Evolutionary conservation across 2,329 filamentous ascomycete species (phyloP).

Genomic region (Microdochium nivale): DNA sequence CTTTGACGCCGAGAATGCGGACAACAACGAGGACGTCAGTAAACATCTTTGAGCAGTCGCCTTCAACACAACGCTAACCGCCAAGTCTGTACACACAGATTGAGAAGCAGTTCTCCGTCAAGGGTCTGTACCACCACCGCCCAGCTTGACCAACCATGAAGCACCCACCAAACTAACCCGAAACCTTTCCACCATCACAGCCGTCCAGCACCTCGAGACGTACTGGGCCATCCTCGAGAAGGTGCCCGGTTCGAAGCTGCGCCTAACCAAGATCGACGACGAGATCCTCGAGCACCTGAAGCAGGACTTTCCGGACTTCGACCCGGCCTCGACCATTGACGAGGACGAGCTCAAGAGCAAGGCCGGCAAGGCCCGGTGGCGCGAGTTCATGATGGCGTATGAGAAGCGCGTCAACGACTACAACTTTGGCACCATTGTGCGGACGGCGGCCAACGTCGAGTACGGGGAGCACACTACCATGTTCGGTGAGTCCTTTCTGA

Average conservation of each 20-base stretch:
- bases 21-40: conserved; percentile 21
- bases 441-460: conserved; percentile 68
- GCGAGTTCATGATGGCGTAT: conserved; percentile 87
- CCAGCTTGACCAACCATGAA: not conserved
- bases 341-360: conserved; percentile 99
- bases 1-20: conserved; percentile 36
- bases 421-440: conserved; percentile 94
- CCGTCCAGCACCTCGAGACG: conserved; percentile 90
- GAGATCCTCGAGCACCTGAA: conserved; percentile 89
- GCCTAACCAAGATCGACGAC: conserved; percentile 89
- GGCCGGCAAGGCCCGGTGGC: conserved; percentile 86
- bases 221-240: conserved; percentile 96
- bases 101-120: conserved; percentile 98
- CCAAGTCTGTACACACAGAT: conserved; percentile 61
- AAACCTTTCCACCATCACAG: conserved; percentile 26
- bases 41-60: not conserved
- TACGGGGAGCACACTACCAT: conserved; percentile 88
- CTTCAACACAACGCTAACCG: not conserved
- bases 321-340: conserved; percentile 69
- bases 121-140: conserved; percentile 45
- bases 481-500: conserved; percentile 52
- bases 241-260: conserved; percentile 77
- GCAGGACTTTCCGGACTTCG: conserved; percentile 85
- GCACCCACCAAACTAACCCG: conserved; percentile 9
- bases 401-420: conserved; percentile 94